A percentile compares a stretch with the other conserved stretches of the same genome.
Evolutionary conservation across 2,329 filamentous ascomycete genomes (phyloP).

Genomic region (Aspergillus aculeatinus): DNA sequence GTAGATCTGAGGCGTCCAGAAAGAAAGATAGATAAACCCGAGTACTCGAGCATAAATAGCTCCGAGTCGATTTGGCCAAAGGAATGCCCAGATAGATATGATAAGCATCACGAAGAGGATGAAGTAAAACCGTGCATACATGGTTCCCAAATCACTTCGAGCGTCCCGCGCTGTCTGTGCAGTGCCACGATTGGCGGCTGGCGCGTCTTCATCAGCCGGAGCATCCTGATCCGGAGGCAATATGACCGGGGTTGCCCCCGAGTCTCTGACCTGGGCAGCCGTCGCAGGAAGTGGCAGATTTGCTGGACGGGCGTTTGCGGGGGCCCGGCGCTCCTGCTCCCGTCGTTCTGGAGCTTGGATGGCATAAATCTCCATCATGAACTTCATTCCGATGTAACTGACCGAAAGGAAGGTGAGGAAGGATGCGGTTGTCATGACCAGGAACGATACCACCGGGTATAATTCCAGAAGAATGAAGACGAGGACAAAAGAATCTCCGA

Average conservation of each 20-base stretch:
- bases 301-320: constrained; percentile 32
- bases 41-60: constrained; percentile 61
- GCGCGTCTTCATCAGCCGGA: constrained; percentile 38
- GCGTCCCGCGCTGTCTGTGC: constrained; percentile 35
- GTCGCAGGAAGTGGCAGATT: constrained; percentile 54
- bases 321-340: constrained; percentile 32
- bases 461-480: constrained; percentile 57
- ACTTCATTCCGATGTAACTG: constrained; percentile 63
- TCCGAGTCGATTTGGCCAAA: constrained; percentile 55
- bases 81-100: constrained; percentile 58
- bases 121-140: constrained; percentile 64
- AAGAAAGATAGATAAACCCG: constrained; percentile 75
- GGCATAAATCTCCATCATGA: constrained; percentile 66
- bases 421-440: constrained; percentile 55
- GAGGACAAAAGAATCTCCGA: constrained; percentile 61
- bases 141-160: constrained; percentile 53
- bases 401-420: constrained; percentile 62
- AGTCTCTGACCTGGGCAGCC: constrained; percentile 42
- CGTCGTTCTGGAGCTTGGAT: constrained; percentile 53
- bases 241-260: constrained; percentile 57
- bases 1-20: constrained; percentile 90
- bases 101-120: constrained; percentile 58
- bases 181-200: constrained; percentile 32
- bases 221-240: constrained; percentile 60
- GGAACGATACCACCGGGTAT: constrained; percentile 55